A percentile compares a stretch with the other conserved stretches of the same genome.
phyloP scores from a whole-genome alignment of 2,329 filamentous ascomycete genomes.

The Botrytis deweyae region DNA sequence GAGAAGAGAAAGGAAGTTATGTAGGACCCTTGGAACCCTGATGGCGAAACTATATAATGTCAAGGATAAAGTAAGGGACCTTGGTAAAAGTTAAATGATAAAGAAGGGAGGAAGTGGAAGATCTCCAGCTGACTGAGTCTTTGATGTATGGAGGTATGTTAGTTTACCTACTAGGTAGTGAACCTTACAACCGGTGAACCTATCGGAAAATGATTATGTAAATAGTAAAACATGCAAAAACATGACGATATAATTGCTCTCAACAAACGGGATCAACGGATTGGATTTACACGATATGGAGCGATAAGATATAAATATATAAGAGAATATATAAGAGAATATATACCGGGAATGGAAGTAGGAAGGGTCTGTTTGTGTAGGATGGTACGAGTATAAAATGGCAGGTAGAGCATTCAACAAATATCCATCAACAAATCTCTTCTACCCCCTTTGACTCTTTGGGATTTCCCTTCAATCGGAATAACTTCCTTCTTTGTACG shows the following conservation, averaged over 20 bases:
- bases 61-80: not conserved
- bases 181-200: not conserved
- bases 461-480: not conserved
- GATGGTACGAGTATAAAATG: not conserved
- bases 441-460: not conserved
- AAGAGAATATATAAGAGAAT: not conserved
- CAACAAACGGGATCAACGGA: not conserved
- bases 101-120: not conserved
- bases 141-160: not conserved
- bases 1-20: not conserved
- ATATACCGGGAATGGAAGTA: not conserved
- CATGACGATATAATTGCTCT: not conserved
- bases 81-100: not conserved
- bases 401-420: not conserved
- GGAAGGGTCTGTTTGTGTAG: not conserved
- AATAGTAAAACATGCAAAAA: conserved; percentile 1
- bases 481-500: not conserved
- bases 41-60: not conserved
- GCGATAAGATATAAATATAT: not conserved
- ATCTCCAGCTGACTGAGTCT: not conserved
- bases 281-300: not conserved
- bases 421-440: not conserved
- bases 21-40: not conserved
- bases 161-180: not conserved
- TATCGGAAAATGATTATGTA: conserved; percentile 1